Percentiles rank a stretch among this genome's conserved stretches.
These are phyloP conservation scores for Schizosaccharomyces lindneri DNA, from an alignment of 805 yeast species.

Conservation along the genomic window DNA sequence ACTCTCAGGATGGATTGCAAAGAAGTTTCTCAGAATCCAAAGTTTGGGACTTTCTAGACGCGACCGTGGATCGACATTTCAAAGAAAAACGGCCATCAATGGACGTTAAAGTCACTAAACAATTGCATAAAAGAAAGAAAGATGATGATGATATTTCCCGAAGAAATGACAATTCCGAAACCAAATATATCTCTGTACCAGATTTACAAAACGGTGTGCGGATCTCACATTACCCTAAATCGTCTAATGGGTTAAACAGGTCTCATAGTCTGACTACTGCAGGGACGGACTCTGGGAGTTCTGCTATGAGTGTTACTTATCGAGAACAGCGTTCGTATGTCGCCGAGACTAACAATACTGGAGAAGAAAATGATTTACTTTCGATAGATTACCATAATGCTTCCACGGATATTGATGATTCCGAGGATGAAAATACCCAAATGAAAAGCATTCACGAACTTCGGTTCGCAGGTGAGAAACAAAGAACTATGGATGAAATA, in stretches of 20 bases:
- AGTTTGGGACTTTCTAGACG: neutral
- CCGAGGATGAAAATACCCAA: neutral
- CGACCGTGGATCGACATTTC: neutral
- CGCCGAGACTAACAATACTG: neutral
- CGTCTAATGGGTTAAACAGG: neutral
- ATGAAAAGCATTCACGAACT: constrained; percentile 9
- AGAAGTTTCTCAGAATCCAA: neutral
- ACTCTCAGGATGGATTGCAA: neutral
- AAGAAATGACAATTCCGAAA: neutral
- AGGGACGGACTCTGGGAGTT: neutral
- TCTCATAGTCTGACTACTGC: neutral
- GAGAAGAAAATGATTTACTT: neutral
- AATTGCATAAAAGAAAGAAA: neutral
- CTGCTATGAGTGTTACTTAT: neutral
- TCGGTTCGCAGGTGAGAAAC: constrained; percentile 8
- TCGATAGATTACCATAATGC: neutral
- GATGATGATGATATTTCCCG: neutral
- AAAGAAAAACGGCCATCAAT: neutral
- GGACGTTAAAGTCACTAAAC: neutral
- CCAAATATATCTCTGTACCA: neutral
- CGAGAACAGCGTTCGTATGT: neutral
- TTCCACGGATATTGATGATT: neutral
- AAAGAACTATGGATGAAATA: constrained; percentile 8
- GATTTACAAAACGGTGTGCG: neutral
- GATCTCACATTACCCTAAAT: neutral